Percentiles rank a stretch among this genome's conserved stretches.
phyloP scores from a whole-genome alignment of 1,284 basidiomycete species.

The Tremellales sp. region DNA sequence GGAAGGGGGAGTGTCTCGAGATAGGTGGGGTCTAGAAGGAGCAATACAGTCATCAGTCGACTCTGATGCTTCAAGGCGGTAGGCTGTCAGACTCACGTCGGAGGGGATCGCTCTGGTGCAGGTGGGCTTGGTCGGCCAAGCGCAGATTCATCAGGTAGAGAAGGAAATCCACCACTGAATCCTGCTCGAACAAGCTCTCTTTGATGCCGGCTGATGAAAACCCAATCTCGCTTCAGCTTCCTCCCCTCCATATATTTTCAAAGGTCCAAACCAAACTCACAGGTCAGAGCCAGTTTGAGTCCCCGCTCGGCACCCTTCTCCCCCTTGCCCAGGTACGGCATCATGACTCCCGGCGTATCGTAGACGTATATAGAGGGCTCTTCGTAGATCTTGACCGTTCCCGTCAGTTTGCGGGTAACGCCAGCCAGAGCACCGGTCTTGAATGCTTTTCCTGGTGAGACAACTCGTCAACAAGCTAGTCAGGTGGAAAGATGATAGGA shows the following conservation, averaged over 20 bases:
- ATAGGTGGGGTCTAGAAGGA: constrained; percentile 53
- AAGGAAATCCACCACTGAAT: constrained; percentile 79
- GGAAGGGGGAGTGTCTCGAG: constrained; percentile 55
- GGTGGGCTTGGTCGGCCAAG: constrained; percentile 30
- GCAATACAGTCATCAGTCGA: background rate
- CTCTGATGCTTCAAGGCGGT: constrained; percentile 16
- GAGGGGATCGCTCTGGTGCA: constrained; percentile 10
- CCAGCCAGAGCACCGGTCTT: constrained; percentile 86
- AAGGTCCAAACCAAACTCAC: constrained; percentile 54
- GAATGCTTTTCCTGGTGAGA: constrained; percentile 71
- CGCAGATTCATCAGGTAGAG: constrained; percentile 81
- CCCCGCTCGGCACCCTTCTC: constrained; percentile 80
- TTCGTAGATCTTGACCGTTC: constrained; percentile 71
- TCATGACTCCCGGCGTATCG: constrained; percentile 95
- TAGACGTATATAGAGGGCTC: constrained; percentile 86
- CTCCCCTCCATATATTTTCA: background rate
- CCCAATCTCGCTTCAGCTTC: background rate
- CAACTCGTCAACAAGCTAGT: background rate
- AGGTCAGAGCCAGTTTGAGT: constrained; percentile 86
- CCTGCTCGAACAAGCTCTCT: constrained; percentile 81
- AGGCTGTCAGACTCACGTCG: constrained; percentile 52
- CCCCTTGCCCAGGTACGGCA: constrained; percentile 88
- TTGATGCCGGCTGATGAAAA: constrained; percentile 76
- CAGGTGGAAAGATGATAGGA: constrained; percentile 13
- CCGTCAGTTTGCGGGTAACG: constrained; percentile 77